These are phyloP conservation scores for Xerocomus minutiporus DNA, from an alignment of 1,284 basidiomycete species.

Conservation along the genomic window DNA sequence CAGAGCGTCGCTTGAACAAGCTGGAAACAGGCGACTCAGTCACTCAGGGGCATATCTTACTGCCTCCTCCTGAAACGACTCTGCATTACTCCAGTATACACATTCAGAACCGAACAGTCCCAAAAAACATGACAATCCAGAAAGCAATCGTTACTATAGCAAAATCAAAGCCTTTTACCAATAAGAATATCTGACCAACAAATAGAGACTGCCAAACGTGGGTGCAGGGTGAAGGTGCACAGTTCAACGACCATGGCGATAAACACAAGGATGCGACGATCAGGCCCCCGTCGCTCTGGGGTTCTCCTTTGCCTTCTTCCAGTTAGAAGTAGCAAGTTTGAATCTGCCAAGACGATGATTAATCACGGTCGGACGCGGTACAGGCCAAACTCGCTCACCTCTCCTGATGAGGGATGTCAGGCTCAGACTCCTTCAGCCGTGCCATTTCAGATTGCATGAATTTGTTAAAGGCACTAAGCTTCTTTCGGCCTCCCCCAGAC, in stretches of 20 bases:
- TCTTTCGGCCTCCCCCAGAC: slow-evolving; percentile 43
- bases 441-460: slow-evolving; percentile 77
- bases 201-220: slow-evolving; percentile 16
- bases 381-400: slow-evolving; percentile 43
- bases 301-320: slow-evolving; percentile 70
- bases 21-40: slow-evolving; percentile 21
- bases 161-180: slow-evolving; percentile 26
- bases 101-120: slow-evolving; percentile 1
- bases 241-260: slow-evolving; percentile 8
- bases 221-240: slow-evolving; percentile 8
- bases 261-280: slow-evolving; percentile 9
- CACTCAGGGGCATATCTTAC: slow-evolving; percentile 26
- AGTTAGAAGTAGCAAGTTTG: slow-evolving; percentile 69
- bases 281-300: slow-evolving; percentile 39
- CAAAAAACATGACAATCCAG: slow-evolving; percentile 2
- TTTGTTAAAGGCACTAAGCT: slow-evolving; percentile 69
- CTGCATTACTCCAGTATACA: background rate
- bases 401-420: slow-evolving; percentile 65
- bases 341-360: slow-evolving; percentile 43
- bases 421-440: slow-evolving; percentile 66
- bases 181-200: slow-evolving; percentile 30
- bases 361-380: slow-evolving; percentile 7
- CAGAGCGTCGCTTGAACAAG: slow-evolving; percentile 21
- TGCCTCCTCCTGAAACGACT: slow-evolving; percentile 2
- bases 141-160: slow-evolving; percentile 17